Evolutionary conservation across 352 stramenopile genomes (phyloP).

Genomic region (Globisporangium abappressorium): DNA sequence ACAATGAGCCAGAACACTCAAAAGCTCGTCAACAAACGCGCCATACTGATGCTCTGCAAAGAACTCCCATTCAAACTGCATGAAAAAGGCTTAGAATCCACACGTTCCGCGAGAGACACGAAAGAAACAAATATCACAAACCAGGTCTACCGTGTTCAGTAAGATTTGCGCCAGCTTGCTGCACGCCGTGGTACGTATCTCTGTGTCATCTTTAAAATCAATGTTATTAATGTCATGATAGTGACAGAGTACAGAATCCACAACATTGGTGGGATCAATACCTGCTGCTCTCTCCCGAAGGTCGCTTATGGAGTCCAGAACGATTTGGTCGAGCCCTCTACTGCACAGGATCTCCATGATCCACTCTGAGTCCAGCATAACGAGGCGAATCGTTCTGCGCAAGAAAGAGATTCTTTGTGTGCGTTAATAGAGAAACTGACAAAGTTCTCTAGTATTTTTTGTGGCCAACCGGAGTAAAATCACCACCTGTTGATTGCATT

Average conservation of each 20-base stretch:
- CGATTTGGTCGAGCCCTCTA: conserved; percentile 9
- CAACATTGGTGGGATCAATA: background rate
- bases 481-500: background rate
- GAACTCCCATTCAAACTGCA: conserved; percentile 44
- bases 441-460: background rate
- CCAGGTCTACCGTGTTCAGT: conserved; percentile 8
- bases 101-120: background rate
- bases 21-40: conserved; percentile 23
- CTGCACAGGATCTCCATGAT: conserved; percentile 15
- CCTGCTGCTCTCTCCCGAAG: conserved; percentile 16
- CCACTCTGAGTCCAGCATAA: conserved; percentile 20
- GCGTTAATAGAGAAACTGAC: background rate
- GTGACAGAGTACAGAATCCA: background rate
- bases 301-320: conserved; percentile 13
- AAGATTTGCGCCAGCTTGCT: conserved; percentile 7
- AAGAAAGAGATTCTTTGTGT: background rate
- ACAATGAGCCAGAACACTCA: conserved; percentile 25
- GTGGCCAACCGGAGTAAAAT: conserved; percentile 6
- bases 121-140: background rate
- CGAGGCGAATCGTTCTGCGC: conserved; percentile 12
- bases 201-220: background rate
- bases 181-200: background rate
- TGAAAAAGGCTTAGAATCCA: background rate
- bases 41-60: conserved; percentile 23
- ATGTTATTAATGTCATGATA: background rate